These are phyloP conservation scores for Leersia perrieri DNA, from an alignment of 176 grass and related monocot species.

Conservation along the genomic window DNA sequence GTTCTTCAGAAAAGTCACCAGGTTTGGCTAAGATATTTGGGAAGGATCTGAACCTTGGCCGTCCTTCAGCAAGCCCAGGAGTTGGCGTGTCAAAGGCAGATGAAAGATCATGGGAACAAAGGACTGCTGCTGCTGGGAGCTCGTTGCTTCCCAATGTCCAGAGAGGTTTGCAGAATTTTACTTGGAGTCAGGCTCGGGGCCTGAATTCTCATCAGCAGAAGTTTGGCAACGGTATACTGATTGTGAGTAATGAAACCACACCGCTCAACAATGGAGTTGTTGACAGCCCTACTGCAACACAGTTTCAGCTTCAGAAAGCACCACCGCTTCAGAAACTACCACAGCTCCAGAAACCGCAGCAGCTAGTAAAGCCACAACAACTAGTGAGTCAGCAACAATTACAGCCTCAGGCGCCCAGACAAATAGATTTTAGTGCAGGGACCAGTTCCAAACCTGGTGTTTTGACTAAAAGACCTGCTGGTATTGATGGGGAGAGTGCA, in stretches of 20 bases:
- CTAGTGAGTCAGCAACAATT: conserved; percentile 42
- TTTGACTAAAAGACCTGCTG: conserved; percentile 47
- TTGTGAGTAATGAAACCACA: conserved; percentile 50
- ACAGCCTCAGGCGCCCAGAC: conserved; percentile 62
- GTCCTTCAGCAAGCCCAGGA: conserved; percentile 23
- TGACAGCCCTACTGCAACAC: conserved; percentile 26
- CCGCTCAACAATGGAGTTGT: conserved; percentile 40
- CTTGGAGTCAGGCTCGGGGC: conserved; percentile 64
- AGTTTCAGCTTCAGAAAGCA: conserved; percentile 58
- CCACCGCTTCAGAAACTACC: conserved; percentile 45
- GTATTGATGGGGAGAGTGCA: conserved; percentile 55
- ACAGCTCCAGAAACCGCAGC: conserved; percentile 44
- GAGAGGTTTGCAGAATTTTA: conserved; percentile 73
- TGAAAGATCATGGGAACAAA: conserved; percentile 65
- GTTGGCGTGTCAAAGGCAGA: conserved; percentile 50
- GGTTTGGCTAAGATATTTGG: conserved; percentile 83
- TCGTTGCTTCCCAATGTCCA: conserved; percentile 62
- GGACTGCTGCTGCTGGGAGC: conserved; percentile 35
- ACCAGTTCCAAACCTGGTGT: conserved; percentile 52
- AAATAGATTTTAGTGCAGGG: conserved; percentile 77
- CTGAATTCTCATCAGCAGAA: conserved; percentile 67
- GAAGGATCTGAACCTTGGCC: conserved; percentile 87
- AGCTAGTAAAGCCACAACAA: conserved; percentile 45
- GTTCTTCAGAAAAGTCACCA: conserved; percentile 36
- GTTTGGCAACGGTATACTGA: conserved; percentile 61